Conservation (phyloP, 1,284 basidiomycete genomes). For the Lentinula novae-zelandiae region DNA sequence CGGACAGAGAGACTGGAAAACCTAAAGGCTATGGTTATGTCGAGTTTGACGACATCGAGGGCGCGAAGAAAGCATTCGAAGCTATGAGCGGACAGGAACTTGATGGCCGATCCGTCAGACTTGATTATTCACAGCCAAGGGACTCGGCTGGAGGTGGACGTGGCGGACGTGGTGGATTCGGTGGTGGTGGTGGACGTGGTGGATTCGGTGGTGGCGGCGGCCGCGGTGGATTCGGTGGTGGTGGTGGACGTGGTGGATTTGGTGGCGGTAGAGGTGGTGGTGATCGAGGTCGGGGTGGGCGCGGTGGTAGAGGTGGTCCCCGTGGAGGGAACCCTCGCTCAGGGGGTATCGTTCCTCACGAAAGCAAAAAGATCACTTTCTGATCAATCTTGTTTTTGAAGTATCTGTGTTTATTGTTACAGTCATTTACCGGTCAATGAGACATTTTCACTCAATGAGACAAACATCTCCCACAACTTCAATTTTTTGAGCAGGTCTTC, state of each 20-base stretch:
- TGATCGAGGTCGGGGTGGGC: conserved; percentile 39
- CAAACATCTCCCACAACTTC: too few species aligned
- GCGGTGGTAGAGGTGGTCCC: conserved; percentile 20
- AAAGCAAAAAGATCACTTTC: conserved; percentile 14
- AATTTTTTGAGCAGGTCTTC: too few species aligned
- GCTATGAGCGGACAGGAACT: conserved; percentile 74
- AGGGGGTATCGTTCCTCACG: conserved; percentile 13
- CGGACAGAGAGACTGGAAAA: conserved; percentile 87
- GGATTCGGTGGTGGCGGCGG: conserved; percentile 48
- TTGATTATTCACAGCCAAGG: conserved; percentile 91
- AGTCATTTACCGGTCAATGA: too few species aligned
- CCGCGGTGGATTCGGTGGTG: conserved; percentile 31
- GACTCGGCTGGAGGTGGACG: conserved; percentile 54
- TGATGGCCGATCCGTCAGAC: conserved; percentile 76
- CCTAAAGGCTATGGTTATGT: conserved; percentile 98
- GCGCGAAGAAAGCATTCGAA: conserved; percentile 81
- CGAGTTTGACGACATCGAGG: conserved; percentile 82
- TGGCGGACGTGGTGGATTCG: conserved; percentile 31
- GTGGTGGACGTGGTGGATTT: conserved; percentile 35
- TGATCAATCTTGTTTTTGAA: background rate
- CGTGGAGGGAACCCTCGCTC: conserved; percentile 9
- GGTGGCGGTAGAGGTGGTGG: conserved; percentile 43
- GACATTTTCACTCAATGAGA: too few species aligned
- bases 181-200: conserved; percentile 46
- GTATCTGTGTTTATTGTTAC: background rate